Percentiles rank a stretch among this genome's conserved stretches.
Conservation (phyloP, 2,329 filamentous ascomycete species). For the Pezizomycotina sp. region DNA sequence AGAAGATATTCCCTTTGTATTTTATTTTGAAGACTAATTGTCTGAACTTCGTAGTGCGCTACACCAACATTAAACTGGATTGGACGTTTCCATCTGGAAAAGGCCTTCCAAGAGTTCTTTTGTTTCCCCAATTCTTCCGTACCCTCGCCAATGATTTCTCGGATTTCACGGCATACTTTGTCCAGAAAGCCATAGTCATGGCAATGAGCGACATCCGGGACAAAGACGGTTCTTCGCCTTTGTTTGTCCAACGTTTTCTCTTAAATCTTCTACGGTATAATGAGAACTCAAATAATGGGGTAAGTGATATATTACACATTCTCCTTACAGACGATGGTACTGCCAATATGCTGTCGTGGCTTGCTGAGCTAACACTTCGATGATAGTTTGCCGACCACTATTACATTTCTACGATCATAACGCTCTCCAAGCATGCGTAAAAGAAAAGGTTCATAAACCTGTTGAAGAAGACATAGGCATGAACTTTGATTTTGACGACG, state of each 20-base stretch:
- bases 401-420: slow-evolving; percentile 69
- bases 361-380: slow-evolving; percentile 5
- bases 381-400: slow-evolving; percentile 64
- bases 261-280: slow-evolving; percentile 84
- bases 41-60: slow-evolving; percentile 38
- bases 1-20: slow-evolving; percentile 1
- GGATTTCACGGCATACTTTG: slow-evolving; percentile 66
- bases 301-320: slow-evolving; percentile 26
- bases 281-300: slow-evolving; percentile 72
- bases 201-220: slow-evolving; percentile 68
- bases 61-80: slow-evolving; percentile 55
- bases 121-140: slow-evolving; percentile 64
- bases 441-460: slow-evolving; percentile 35
- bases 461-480: slow-evolving; percentile 34
- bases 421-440: slow-evolving; percentile 34
- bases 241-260: slow-evolving; percentile 64
- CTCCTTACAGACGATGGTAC: neutral
- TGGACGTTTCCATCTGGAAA: slow-evolving; percentile 68
- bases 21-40: neutral
- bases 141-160: slow-evolving; percentile 83
- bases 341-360: no score
- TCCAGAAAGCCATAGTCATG: slow-evolving; percentile 67
- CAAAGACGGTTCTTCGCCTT: slow-evolving; percentile 56
- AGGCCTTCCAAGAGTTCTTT: slow-evolving; percentile 74
- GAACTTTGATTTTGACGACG: slow-evolving; percentile 29